phyloP scores from a whole-genome alignment of 2,329 filamentous ascomycete species.

The Lizonia empirigonia region DNA sequence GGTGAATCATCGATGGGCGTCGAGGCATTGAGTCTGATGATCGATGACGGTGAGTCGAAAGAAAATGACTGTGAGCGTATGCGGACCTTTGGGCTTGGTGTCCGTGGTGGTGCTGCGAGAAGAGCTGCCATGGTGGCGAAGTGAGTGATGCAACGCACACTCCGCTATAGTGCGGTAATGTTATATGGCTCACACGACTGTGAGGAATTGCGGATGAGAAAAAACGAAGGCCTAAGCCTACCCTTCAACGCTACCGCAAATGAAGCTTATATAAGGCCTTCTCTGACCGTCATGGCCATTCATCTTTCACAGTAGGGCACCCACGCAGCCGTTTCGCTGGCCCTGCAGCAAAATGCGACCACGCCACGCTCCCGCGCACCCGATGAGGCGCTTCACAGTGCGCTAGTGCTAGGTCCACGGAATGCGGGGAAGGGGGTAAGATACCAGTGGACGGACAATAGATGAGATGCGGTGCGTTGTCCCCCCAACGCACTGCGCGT shows the following conservation, averaged over 20 bases:
- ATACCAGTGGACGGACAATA: slow-evolving; percentile 22
- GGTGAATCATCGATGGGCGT: slow-evolving; percentile 43
- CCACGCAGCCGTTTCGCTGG: slow-evolving; percentile 33
- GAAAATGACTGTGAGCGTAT: slow-evolving; percentile 41
- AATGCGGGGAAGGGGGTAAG: slow-evolving; percentile 24
- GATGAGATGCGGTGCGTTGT: slow-evolving; percentile 25
- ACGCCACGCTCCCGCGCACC: slow-evolving; percentile 26
- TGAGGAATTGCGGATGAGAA: background rate
- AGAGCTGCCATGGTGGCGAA: slow-evolving; percentile 25
- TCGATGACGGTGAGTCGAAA: slow-evolving; percentile 44
- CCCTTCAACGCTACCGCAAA: background rate
- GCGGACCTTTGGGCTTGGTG: slow-evolving; percentile 44
- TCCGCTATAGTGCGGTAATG: background rate
- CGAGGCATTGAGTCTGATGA: slow-evolving; percentile 35
- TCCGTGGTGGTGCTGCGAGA: slow-evolving; percentile 35
- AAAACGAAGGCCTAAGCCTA: slow-evolving; percentile 18
- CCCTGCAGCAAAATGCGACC: slow-evolving; percentile 36
- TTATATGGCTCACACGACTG: background rate
- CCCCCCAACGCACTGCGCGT: slow-evolving; percentile 42
- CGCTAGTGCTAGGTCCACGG: slow-evolving; percentile 18
- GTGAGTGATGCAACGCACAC: background rate
- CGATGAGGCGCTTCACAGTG: slow-evolving; percentile 21
- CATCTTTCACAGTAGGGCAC: slow-evolving; percentile 10
- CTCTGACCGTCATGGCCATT: background rate
- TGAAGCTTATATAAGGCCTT: slow-evolving; percentile 25